Base-by-base conservation (phyloP, 495 filamentous ascomycete genomes). In the Pyrenula massariospora region DNA sequence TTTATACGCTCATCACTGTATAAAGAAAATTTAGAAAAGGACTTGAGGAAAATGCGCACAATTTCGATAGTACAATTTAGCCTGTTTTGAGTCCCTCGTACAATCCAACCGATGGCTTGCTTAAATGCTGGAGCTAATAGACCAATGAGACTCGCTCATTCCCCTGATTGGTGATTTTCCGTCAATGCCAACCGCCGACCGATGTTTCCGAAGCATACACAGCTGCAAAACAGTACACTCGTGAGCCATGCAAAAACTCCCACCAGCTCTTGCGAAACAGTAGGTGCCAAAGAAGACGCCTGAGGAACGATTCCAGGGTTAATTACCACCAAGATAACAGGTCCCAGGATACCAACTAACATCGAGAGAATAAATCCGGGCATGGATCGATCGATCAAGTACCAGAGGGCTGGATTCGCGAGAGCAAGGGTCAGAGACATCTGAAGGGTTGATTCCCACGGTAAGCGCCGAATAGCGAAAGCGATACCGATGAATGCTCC, bases 401-500 rank as follows among this genome's bases (percentile, higher is more conserved):
- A 97, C 93, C 93, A 98, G 22, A 98, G 75, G 22, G 92, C 88
- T 2, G 93, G 91, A 64, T 97, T 98, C 3, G 85, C 89, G 54
- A 97, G 84, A 2, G 91, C 88, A 10, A 98, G 84, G 0, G 91
- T 94, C 3, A 95, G 65, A 2, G 93, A 95, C 52, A 91, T 85
- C 70, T 98, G 93, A 8, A 94, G 83, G 2, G 89, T 95, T 24
- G 93, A 96, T 65, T 91, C 77, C 93, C 93, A 98, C 12, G 89
- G 88, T 21, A 94, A 81, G 66, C 83, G 68, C 76, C 92, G 87
- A 76, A 98, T 95, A 19, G 93, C 93, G 74, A 95, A 97, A 20
- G 90, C 91, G 68, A 98, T 93, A 12, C 93, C 93, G 22, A 96
- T 83, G 70, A 98, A 96, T 15, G 89, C 91, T 42, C 93, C 94